Evolutionary conservation across 805 yeast genomes (phyloP).

Genomic region (Candida maltosa): DNA sequence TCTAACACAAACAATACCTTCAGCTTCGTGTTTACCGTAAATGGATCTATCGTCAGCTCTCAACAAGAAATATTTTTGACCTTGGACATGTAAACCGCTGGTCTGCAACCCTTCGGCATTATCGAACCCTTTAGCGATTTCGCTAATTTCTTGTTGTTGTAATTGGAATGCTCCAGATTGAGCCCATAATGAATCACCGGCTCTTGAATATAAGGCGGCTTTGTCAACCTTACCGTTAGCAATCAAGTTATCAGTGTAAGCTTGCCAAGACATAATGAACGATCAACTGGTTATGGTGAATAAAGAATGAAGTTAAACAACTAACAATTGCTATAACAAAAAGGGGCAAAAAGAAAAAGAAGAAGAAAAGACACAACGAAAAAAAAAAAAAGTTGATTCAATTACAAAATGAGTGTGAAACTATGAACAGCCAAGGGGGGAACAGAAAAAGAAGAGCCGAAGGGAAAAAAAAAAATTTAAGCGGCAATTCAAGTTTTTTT

Average conservation of each 20-base stretch:
- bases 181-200: constrained; percentile 96
- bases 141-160: constrained; percentile 66
- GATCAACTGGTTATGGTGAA: too few relatives aligned
- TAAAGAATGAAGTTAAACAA: background rate
- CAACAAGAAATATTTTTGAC: constrained; percentile 82
- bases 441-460: too few relatives aligned
- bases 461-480: too few relatives aligned
- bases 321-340: background rate
- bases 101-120: constrained; percentile 79
- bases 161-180: constrained; percentile 65
- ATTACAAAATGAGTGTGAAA: too few relatives aligned
- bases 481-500: too few relatives aligned
- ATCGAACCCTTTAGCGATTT: constrained; percentile 74
- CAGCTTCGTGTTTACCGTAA: constrained; percentile 86
- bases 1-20: constrained; percentile 87
- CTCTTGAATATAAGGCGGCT: constrained; percentile 90
- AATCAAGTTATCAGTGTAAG: constrained; percentile 90
- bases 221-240: constrained; percentile 86
- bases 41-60: constrained; percentile 90
- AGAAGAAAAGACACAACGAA: constrained; percentile 2
- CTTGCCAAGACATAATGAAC: constrained; percentile 49
- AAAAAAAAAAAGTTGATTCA: constrained; percentile 9
- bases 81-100: constrained; percentile 79
- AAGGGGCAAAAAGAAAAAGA: background rate
- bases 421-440: too few relatives aligned